These are phyloP conservation scores for Elongisporangium undulatum DNA, from an alignment of 352 stramenopile species.

Conservation along the genomic window DNA sequence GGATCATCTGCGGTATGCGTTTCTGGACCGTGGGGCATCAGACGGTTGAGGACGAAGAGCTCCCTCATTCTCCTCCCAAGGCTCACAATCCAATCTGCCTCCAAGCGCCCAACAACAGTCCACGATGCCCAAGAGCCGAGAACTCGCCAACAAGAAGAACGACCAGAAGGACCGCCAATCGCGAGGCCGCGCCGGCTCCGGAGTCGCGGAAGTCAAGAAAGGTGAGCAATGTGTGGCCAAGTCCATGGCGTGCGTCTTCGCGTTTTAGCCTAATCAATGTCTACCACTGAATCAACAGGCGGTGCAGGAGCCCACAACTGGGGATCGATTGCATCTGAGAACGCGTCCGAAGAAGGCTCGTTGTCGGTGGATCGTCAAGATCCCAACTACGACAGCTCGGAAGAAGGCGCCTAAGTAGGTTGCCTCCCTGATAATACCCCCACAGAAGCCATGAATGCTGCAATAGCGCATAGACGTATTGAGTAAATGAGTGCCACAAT, in stretches of 20 bases:
- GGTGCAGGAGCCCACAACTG: conserved; percentile 83
- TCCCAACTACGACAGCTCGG: conserved; percentile 70
- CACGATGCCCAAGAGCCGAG: conserved; percentile 70
- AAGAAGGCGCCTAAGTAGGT: conserved; percentile 15
- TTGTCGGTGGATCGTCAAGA: conserved; percentile 58
- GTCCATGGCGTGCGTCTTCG: conserved; percentile 2
- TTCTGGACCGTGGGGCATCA: neutral
- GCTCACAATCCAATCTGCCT: conserved; percentile 6
- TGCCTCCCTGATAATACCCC: too few species aligned
- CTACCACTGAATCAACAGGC: conserved; percentile 24
- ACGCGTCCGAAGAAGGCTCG: conserved; percentile 11
- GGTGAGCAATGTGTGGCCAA: conserved; percentile 10
- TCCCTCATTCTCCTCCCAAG: neutral
- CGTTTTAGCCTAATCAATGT: too few species aligned
- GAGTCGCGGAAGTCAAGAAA: conserved; percentile 47
- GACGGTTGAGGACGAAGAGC: neutral
- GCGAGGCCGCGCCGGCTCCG: conserved; percentile 47
- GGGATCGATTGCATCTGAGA: conserved; percentile 43
- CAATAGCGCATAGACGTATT: too few species aligned
- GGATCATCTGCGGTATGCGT: neutral
- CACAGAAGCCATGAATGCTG: too few species aligned
- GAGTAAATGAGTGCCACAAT: too few species aligned
- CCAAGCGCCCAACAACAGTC: conserved; percentile 2
- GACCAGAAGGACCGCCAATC: conserved; percentile 81
- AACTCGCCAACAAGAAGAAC: conserved; percentile 84